These are phyloP conservation scores for Pseudozyma thailandica DNA, from an alignment of 1,284 basidiomycete species.

Conservation along the genomic window DNA sequence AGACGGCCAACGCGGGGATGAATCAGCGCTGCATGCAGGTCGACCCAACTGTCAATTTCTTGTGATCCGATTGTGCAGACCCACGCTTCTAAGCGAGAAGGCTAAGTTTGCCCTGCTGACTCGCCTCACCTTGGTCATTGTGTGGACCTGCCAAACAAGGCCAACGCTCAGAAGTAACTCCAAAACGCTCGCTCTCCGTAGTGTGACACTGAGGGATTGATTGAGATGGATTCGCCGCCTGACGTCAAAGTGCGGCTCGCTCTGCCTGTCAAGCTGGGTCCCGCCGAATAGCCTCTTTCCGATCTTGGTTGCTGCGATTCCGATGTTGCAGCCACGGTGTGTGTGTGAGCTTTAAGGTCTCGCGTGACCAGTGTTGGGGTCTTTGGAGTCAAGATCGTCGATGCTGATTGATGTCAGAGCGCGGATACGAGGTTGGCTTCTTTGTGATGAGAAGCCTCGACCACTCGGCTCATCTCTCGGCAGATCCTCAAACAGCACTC, in stretches of 20 bases:
- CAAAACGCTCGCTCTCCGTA: background rate
- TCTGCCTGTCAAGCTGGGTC: too few relatives aligned
- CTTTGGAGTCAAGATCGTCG: constrained; percentile 10
- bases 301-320: background rate
- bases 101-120: constrained; percentile 9
- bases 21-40: constrained; percentile 34
- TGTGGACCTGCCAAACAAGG: constrained; percentile 1
- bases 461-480: too few relatives aligned
- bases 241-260: constrained; percentile 22
- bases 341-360: constrained; percentile 2
- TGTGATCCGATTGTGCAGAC: too few relatives aligned
- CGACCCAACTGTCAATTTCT: constrained; percentile 16
- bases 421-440: constrained; percentile 1
- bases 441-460: too few relatives aligned
- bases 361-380: background rate
- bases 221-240: too few relatives aligned
- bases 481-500: too few relatives aligned
- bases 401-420: constrained; percentile 27
- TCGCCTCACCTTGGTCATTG: constrained; percentile 2
- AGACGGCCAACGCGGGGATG: constrained; percentile 16
- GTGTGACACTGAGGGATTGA: too few relatives aligned
- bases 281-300: too few relatives aligned
- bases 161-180: too few relatives aligned
- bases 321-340: background rate
- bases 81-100: background rate